Percentiles rank a stretch among this genome's conserved stretches.
These are phyloP conservation scores for Russula compacta DNA, from an alignment of 768 basidiomycete species.

Conservation along the genomic window DNA sequence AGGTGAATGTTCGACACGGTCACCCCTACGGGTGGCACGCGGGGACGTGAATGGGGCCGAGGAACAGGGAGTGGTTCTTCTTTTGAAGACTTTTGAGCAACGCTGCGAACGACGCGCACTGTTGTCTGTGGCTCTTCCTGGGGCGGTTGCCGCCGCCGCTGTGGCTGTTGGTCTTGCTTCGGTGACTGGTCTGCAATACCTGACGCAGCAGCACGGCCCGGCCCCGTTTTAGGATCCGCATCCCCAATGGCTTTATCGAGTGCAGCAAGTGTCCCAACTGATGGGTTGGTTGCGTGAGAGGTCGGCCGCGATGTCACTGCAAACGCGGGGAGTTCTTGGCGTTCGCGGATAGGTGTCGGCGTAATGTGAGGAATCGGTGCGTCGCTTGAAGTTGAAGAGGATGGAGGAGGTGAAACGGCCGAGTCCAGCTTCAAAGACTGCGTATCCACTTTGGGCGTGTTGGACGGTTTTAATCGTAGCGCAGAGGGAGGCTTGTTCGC, in stretches of 20 bases:
- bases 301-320: conserved; percentile 30
- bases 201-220: neutral
- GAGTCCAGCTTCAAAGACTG: neutral
- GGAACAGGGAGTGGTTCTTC: conserved; percentile 10
- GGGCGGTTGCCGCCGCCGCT: neutral
- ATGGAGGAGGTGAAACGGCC: conserved; percentile 21
- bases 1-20: conserved; percentile 14
- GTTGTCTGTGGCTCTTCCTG: conserved; percentile 4
- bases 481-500: neutral
- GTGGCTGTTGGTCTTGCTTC: neutral
- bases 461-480: neutral
- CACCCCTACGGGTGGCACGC: neutral
- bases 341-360: conserved; percentile 27
- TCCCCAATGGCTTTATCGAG: neutral
- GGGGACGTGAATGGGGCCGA: neutral
- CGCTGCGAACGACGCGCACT: conserved; percentile 7
- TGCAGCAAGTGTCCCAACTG: neutral
- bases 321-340: conserved; percentile 27
- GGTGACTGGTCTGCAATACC: neutral
- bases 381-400: conserved; percentile 22
- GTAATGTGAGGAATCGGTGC: conserved; percentile 23
- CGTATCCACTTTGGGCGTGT: conserved; percentile 6
- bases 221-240: neutral
- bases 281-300: conserved; percentile 20
- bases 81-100: neutral